Conservation (phyloP, 345 rosid genomes). For the Rhodamnia rubescens region DNA sequence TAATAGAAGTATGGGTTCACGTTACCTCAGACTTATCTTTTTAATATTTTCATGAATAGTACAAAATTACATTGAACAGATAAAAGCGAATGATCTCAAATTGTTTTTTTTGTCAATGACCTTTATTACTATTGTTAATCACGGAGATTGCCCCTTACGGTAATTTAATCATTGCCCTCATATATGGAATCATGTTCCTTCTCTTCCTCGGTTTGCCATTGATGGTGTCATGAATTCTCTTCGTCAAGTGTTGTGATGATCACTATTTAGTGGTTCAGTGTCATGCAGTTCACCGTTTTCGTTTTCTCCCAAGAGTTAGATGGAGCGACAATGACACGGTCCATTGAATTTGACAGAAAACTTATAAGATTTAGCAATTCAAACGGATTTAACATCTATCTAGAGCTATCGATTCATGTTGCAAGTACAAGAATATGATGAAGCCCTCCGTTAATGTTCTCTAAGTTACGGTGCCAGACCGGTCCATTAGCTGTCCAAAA, state of each 20-base stretch:
- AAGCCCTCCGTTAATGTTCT: not conserved
- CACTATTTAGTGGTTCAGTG: not conserved
- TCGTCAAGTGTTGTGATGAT: not conserved
- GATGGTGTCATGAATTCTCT: not conserved
- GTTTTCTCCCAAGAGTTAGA: not conserved
- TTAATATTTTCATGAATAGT: not conserved
- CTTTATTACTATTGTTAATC: not conserved
- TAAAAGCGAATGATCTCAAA: not conserved
- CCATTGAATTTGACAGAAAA: not conserved
- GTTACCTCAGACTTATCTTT: not conserved
- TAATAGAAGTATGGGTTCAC: not conserved
- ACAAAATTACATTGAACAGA: not conserved
- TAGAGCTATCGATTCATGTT: not conserved
- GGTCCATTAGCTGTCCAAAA: not conserved
- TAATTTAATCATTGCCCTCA: too few species aligned
- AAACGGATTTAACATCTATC: not conserved
- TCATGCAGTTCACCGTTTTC: not conserved
- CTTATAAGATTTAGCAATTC: not conserved
- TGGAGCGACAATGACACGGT: not conserved
- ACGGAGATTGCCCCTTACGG: not conserved
- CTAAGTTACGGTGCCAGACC: not conserved
- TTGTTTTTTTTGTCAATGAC: not conserved
- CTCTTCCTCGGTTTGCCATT: not conserved
- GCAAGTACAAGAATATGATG: not conserved
- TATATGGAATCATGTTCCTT: not conserved